Percentiles rank a stretch among this genome's conserved stretches.
phyloP scores from a whole-genome alignment of 73 alveolate species.

The Tetrahymena thermophila region DNA sequence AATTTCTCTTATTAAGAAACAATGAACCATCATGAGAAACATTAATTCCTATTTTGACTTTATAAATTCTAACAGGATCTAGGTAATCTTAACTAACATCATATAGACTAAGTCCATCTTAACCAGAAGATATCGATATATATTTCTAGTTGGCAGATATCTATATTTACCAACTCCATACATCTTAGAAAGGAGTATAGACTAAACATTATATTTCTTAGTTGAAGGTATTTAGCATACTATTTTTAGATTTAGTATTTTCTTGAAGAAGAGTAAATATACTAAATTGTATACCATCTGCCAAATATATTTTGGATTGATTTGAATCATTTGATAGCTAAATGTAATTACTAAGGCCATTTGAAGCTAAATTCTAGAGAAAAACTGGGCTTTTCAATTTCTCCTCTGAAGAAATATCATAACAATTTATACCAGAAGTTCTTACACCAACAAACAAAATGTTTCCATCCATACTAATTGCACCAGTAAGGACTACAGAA shows the following conservation, averaged over 20 bases:
- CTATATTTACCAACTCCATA: neutral
- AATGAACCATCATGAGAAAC: neutral
- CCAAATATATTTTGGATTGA: neutral
- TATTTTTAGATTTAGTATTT: neutral
- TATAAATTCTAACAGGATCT: neutral
- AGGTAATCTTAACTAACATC: neutral
- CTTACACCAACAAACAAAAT: neutral
- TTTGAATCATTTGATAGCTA: neutral
- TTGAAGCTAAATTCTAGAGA: neutral
- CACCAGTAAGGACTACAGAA: neutral
- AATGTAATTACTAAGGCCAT: neutral
- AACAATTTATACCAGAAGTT: neutral
- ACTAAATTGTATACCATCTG: neutral
- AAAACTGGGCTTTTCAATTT: neutral
- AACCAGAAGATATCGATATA: neutral
- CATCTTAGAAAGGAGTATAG: neutral
- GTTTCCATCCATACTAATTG: neutral
- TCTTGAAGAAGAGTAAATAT: neutral
- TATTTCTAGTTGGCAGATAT: neutral
- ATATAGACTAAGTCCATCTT: neutral
- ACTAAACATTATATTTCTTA: neutral
- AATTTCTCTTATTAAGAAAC: neutral
- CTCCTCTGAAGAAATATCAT: neutral
- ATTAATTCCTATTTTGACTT: neutral
- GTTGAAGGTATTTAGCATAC: neutral